Base-by-base conservation (phyloP, 2,329 filamentous ascomycete genomes). In the Oidium heveae region DNA sequence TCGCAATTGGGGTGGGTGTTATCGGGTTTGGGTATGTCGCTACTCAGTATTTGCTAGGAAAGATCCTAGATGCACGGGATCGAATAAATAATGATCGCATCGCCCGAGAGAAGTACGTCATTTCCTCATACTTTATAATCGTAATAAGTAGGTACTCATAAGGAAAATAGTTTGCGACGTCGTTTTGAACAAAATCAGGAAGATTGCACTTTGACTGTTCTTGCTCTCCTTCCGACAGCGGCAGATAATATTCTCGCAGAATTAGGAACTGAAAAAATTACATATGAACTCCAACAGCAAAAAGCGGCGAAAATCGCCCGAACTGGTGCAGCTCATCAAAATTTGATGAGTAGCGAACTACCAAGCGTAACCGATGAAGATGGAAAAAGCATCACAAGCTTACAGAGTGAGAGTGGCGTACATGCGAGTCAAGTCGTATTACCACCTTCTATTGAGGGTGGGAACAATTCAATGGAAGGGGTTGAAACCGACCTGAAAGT, bases 151-250 rank as follows among this genome's bases (percentile, higher is more conserved):
- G 39, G 16, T 43, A 20, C 28, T 32, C 28, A 20, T 49, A n/a
- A 49, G 12, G 9, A 13, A 15, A 33, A 46, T 63, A 96, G 89
- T 68, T 77, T 98, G 58, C 87, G 88, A 53, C 84, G 91, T 56
- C 84, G 91, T 64, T 98, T 98, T 70, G 86, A 96, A 68, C 91
- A 98, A 69, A 98, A 98, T 68, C 91, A 98, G 67, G 89, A 94
- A 66, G 91, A 98, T 69, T 98, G 91, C 70, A 95, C 89, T 51
- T 95, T 93, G 66, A 98, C 91, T 39, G 87, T 96, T 47, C 80
- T 96, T n/a, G 91, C 89, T 33, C 79, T 98, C 55, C 75, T 98
- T 10, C 91, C 91, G 4, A 94, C 89, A 36, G 85, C 87, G 7
- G 88, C 88, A 24, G 80, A 91, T 60, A 89, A 93, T 65, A 83